phyloP scores from a whole-genome alignment of 257 asterid species.

The Plantago major region DNA sequence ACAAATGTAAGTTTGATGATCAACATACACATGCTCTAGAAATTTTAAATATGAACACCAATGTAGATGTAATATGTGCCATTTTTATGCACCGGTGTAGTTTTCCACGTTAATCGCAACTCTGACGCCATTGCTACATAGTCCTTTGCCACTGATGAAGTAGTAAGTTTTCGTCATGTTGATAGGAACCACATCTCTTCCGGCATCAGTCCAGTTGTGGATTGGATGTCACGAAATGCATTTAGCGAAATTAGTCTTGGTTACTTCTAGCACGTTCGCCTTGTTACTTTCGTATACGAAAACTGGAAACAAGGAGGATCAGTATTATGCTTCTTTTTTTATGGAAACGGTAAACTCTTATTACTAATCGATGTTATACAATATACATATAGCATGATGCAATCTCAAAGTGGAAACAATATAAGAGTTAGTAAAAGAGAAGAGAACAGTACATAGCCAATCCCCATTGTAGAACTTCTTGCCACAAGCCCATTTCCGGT shows the following conservation, averaged over 20 bases:
- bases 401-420: too few relatives aligned
- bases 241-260: constrained; percentile 43
- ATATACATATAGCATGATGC: too few relatives aligned
- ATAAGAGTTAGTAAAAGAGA: too few relatives aligned
- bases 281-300: constrained; percentile 72
- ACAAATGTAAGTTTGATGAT: too few relatives aligned
- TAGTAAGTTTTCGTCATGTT: constrained; percentile 58
- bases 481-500: constrained; percentile 53
- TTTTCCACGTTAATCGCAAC: constrained; percentile 53
- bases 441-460: constrained; percentile 59
- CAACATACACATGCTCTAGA: too few relatives aligned
- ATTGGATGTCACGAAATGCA: constrained; percentile 57
- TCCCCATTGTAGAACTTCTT: constrained; percentile 57
- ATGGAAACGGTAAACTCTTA: too few relatives aligned
- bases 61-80: too few relatives aligned
- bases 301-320: constrained; percentile 29
- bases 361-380: too few relatives aligned
- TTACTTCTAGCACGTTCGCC: constrained; percentile 69
- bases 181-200: constrained; percentile 83
- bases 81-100: constrained; percentile 20
- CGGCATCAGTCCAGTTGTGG: constrained; percentile 85
- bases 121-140: constrained; percentile 77
- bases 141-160: constrained; percentile 77
- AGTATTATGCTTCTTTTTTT: too few relatives aligned
- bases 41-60: too few relatives aligned